Conservation (phyloP, 805 yeast genomes). For the Teunomyces tritomae region DNA sequence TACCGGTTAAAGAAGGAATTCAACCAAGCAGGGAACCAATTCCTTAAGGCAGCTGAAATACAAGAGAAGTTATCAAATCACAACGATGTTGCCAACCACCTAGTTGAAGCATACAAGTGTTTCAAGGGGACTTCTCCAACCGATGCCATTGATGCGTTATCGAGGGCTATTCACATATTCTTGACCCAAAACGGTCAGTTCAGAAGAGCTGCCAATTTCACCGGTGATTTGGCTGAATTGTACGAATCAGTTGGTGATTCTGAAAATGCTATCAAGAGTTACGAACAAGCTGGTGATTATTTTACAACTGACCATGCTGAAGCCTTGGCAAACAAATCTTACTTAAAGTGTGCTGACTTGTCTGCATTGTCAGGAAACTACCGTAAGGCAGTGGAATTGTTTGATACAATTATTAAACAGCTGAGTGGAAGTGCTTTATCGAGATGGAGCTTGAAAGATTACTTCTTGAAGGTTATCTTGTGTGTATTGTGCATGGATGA, state of each 20-base stretch:
- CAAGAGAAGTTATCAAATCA: slow-evolving; percentile 72
- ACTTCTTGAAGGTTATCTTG: slow-evolving; percentile 77
- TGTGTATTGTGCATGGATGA: slow-evolving; percentile 85
- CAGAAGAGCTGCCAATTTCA: slow-evolving; percentile 92
- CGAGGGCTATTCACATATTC: slow-evolving; percentile 77
- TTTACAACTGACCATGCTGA: slow-evolving; percentile 90
- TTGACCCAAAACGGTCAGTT: slow-evolving; percentile 86
- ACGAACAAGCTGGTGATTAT: slow-evolving; percentile 96
- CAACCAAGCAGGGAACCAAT: slow-evolving; percentile 74
- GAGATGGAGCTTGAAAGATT: slow-evolving; percentile 91
- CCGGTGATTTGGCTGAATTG: slow-evolving; percentile 84
- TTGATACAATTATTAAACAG: slow-evolving; percentile 74
- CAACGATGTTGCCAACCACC: slow-evolving; percentile 89
- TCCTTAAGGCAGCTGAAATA: slow-evolving; percentile 79
- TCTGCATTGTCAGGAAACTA: slow-evolving; percentile 69
- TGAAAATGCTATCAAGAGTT: slow-evolving; percentile 68
- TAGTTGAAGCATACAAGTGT: slow-evolving; percentile 87
- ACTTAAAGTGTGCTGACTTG: slow-evolving; percentile 84
- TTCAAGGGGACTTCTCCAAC: slow-evolving; percentile 71
- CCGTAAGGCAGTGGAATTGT: slow-evolving; percentile 69
- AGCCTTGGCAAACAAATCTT: slow-evolving; percentile 85
- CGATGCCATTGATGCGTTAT: slow-evolving; percentile 74
- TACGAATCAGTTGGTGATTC: slow-evolving; percentile 73
- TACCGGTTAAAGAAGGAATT: slow-evolving; percentile 75
- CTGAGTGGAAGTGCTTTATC: slow-evolving; percentile 71